Conservation (phyloP, 306 rosid species). For the Parietaria judaica region DNA sequence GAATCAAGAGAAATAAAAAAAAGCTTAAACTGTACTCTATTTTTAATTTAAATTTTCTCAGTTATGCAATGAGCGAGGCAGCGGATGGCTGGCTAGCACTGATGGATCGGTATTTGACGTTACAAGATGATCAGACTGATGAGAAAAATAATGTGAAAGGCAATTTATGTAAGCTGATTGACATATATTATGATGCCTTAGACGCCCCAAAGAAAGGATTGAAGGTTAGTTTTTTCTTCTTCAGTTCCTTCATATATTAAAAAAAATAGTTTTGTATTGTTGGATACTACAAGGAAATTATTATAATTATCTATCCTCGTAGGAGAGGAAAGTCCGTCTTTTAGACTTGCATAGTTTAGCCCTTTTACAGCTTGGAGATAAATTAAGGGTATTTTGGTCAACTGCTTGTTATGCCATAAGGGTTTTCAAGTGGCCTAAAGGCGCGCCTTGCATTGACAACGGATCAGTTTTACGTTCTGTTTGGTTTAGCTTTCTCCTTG, state of each 20-base stretch:
- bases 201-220: slow-evolving; percentile 70
- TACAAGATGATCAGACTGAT: slow-evolving; percentile 19
- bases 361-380: too few species aligned
- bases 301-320: too few species aligned
- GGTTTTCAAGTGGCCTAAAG: too few species aligned
- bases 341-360: too few species aligned
- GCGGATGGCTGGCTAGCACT: slow-evolving; percentile 66
- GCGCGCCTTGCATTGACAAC: too few species aligned
- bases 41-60: slow-evolving; percentile 16
- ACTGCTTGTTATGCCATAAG: too few species aligned
- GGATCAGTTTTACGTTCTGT: too few species aligned
- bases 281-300: too few species aligned
- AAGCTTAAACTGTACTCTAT: neutral
- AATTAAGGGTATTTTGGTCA: too few species aligned
- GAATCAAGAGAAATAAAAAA: neutral
- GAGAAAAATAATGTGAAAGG: slow-evolving; percentile 26
- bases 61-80: slow-evolving; percentile 39
- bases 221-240: slow-evolving; percentile 42
- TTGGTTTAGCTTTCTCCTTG: too few species aligned
- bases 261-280: neutral
- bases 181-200: slow-evolving; percentile 57
- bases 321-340: too few species aligned
- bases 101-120: slow-evolving; percentile 49
- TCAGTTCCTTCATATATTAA: neutral
- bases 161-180: slow-evolving; percentile 40